phyloP scores from a whole-genome alignment of 208 protist genomes.

The Leishmania major region DNA sequence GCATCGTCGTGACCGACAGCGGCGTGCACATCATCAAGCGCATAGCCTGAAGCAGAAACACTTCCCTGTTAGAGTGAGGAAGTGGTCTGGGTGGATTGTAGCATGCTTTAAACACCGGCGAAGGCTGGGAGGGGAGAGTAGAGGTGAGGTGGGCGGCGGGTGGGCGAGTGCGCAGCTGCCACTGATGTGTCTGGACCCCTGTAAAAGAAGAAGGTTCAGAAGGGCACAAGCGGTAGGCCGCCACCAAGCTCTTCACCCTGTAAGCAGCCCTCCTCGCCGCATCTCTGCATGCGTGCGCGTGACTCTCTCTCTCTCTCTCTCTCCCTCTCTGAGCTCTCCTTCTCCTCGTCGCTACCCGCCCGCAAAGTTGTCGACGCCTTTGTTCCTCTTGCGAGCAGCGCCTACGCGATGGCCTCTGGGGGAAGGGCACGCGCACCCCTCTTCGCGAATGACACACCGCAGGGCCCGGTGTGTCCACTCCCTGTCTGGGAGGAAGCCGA shows the following conservation, averaged over 20 bases:
- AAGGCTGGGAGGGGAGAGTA: background rate
- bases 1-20: conserved; percentile 86
- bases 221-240: background rate
- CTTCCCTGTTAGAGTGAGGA: background rate
- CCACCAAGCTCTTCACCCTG: conserved; percentile 6
- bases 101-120: background rate
- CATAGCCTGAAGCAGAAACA: conserved; percentile 50
- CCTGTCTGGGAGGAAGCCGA: no score
- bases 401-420: no score
- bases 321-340: background rate
- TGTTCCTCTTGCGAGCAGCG: background rate
- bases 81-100: background rate
- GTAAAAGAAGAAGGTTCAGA: background rate
- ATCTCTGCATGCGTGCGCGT: background rate
- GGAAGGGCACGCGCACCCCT: no score
- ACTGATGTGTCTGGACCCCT: background rate
- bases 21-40: conserved; percentile 93
- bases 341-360: background rate
- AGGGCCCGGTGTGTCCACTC: no score
- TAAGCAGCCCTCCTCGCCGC: background rate
- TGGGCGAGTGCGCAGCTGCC: background rate
- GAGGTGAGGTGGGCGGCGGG: background rate
- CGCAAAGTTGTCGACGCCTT: background rate
- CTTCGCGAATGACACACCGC: no score
- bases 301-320: background rate